Evolutionary conservation across 352 stramenopile genomes (phyloP).

Genomic region (Phytophthora idaei): DNA sequence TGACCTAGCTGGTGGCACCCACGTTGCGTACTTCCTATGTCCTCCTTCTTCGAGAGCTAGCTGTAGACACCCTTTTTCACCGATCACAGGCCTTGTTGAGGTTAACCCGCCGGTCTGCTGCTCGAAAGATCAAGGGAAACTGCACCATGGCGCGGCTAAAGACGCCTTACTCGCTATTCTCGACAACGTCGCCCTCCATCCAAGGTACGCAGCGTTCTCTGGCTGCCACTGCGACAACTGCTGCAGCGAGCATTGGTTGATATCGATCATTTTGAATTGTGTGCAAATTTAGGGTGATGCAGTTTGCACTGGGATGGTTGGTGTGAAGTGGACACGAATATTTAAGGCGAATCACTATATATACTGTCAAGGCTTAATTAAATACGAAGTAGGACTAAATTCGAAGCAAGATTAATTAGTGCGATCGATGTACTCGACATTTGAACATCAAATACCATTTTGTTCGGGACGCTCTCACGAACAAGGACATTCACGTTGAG

Average conservation of each 20-base stretch:
- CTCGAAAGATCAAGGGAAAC: not conserved
- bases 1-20: no score
- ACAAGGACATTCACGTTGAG: constrained; percentile 9
- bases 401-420: no score
- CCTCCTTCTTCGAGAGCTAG: no score
- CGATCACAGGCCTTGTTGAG: not conserved
- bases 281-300: no score
- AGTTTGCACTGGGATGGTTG: no score
- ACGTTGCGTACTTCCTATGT: no score
- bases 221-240: not conserved
- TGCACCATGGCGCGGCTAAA: not conserved
- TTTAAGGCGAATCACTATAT: no score
- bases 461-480: constrained; percentile 11
- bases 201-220: not conserved
- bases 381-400: no score
- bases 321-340: no score
- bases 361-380: no score
- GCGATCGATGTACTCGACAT: not conserved
- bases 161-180: not conserved
- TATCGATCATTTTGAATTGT: not conserved
- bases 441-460: constrained; percentile 19
- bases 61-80: not conserved
- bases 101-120: not conserved
- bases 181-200: not conserved
- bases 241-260: not conserved